These are phyloP conservation scores for Thelonectria rubi DNA, from an alignment of 2,329 filamentous ascomycete genomes.

Conservation along the genomic window DNA sequence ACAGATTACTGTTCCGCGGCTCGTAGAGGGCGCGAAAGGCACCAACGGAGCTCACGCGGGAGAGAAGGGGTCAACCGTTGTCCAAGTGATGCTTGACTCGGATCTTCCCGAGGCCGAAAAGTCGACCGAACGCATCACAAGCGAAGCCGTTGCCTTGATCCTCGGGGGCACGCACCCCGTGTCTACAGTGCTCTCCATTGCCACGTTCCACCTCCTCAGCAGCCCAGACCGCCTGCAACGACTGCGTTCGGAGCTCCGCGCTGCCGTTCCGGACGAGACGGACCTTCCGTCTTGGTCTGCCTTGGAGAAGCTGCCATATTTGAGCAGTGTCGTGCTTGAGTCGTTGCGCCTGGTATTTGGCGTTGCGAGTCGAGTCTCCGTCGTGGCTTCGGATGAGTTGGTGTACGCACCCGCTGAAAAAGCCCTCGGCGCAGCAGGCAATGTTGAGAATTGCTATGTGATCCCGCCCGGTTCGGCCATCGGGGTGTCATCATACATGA, in stretches of 20 bases:
- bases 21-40: constrained; percentile 1
- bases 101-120: constrained; percentile 50
- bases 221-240: constrained; percentile 42
- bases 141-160: constrained; percentile 49
- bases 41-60: constrained; percentile 1
- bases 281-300: constrained; percentile 40
- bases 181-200: constrained; percentile 41
- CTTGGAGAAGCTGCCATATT: constrained; percentile 49
- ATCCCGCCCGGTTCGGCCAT: constrained; percentile 49
- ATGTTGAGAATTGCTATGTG: constrained; percentile 30
- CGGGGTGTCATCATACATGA: constrained; percentile 48
- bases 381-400: constrained; percentile 44
- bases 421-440: background rate
- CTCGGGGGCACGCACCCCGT: constrained; percentile 50
- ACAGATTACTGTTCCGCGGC: constrained; percentile 8
- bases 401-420: constrained; percentile 29
- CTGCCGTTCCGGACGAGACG: constrained; percentile 39
- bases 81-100: constrained; percentile 40
- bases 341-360: constrained; percentile 48
- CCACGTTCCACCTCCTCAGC: constrained; percentile 47
- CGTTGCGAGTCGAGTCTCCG: constrained; percentile 41
- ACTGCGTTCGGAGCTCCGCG: constrained; percentile 41
- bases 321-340: constrained; percentile 50
- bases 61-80: constrained; percentile 24
- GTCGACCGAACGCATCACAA: constrained; percentile 40